phyloP scores from a whole-genome alignment of 805 yeast genomes.

The Schizosaccharomyces pombe region DNA sequence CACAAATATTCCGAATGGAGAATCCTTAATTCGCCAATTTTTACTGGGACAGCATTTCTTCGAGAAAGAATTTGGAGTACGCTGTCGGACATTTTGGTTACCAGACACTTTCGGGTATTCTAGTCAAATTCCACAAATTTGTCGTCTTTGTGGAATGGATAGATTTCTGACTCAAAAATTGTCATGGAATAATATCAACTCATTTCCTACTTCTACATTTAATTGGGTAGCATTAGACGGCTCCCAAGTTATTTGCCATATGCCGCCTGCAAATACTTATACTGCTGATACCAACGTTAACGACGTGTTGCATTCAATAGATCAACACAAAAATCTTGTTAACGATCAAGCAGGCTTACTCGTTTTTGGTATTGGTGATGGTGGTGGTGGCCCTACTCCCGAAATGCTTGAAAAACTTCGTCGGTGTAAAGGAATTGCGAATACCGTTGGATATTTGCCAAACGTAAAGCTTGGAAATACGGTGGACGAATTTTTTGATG shows the following conservation, averaged over 20 bases:
- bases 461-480: slow-evolving; percentile 54
- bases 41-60: slow-evolving; percentile 75
- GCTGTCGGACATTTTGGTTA: slow-evolving; percentile 67
- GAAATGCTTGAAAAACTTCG: slow-evolving; percentile 85
- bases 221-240: slow-evolving; percentile 93
- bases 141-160: slow-evolving; percentile 65
- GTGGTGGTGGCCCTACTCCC: slow-evolving; percentile 94
- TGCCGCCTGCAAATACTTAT: slow-evolving; percentile 95
- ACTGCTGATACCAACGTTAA: slow-evolving; percentile 87
- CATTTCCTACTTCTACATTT: slow-evolving; percentile 72
- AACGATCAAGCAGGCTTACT: slow-evolving; percentile 60
- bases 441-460: slow-evolving; percentile 61
- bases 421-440: slow-evolving; percentile 69
- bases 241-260: slow-evolving; percentile 76
- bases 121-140: slow-evolving; percentile 82
- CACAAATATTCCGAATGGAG: slow-evolving; percentile 89
- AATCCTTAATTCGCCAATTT: slow-evolving; percentile 69
- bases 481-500: slow-evolving; percentile 59
- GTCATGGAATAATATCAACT: slow-evolving; percentile 88
- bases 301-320: slow-evolving; percentile 59
- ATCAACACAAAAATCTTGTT: slow-evolving; percentile 64
- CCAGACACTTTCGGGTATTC: slow-evolving; percentile 96
- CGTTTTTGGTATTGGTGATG: slow-evolving; percentile 85
- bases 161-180: slow-evolving; percentile 78
- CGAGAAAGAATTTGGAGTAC: slow-evolving; percentile 50